Evolutionary conservation across 2,329 filamentous ascomycete genomes (phyloP), one percentile per base, ranked within the genome.

Genomic region (Fusarium pininemorale): DNA sequence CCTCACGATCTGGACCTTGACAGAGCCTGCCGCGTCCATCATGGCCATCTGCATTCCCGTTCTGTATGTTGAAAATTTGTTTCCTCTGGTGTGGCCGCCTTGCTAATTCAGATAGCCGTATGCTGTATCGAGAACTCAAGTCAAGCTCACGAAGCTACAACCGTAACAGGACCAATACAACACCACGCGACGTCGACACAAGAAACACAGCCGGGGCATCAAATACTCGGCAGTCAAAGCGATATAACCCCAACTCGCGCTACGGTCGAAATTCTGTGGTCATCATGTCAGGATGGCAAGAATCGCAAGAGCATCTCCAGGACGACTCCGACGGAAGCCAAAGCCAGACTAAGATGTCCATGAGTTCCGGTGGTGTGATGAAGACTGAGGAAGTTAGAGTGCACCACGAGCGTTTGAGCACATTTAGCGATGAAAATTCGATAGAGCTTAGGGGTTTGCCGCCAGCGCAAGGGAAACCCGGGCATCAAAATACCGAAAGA

Each of bases 41-140:
- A 82, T 82, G 81, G 81, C 81, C 14, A 74, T 82, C 3, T 82
- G 75, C 2, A 80, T 82, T 28, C 81, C 81, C 3, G 73, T 82
- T 6, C 47, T 82, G 80, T 82, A 69, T 67, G 81, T 75, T 13
- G 7, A 4, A 15, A 9, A 0, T 2, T 3, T 7, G 3, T 37
- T 10, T 13, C 11, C 28, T 9, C 2, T 8, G 0, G 4, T 6
- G 3, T 6, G 1, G 7, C 10, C 8, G 1, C 15, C 10, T 37
- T 8, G 13, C 69, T 77, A 71, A 77, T 38, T 10, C 5, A 9
- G 16, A 38, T 5, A 82, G 81, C 58, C 74, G 81, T 41, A 82
- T 82, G 81, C 24, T 82, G 2, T 82, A 81, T 45, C 79, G 71
- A 37, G 80, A 82, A 57, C 68, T 82, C 22, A 80, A 79, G 47